phyloP scores from a whole-genome alignment of 2,329 filamentous ascomycete species.

The Arthroderma sp. region DNA sequence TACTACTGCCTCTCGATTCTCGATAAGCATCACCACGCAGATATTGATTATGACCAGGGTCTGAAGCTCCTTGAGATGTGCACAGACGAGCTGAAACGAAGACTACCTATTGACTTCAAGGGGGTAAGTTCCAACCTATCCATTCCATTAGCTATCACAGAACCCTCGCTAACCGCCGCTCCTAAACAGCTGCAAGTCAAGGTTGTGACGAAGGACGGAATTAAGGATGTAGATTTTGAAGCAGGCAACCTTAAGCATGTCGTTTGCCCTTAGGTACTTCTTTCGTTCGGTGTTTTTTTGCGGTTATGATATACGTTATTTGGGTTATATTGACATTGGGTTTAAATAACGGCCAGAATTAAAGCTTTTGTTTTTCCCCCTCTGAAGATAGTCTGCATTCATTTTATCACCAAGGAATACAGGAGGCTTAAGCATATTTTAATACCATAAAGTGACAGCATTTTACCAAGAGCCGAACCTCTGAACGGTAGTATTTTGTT shows the following conservation, averaged over 20 bases:
- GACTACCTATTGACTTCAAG: constrained; percentile 98
- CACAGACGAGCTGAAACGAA: constrained; percentile 90
- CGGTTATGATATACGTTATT: background rate
- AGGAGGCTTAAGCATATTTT: no score
- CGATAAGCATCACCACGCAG: constrained; percentile 95
- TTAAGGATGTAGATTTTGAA: constrained; percentile 71
- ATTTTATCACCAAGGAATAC: no score
- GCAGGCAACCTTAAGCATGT: constrained; percentile 49
- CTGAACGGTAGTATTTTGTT: no score
- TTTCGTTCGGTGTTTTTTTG: constrained; percentile 17
- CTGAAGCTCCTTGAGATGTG: constrained; percentile 90
- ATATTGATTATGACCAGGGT: constrained; percentile 78
- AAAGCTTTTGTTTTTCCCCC: no score
- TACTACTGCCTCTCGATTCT: constrained; percentile 98
- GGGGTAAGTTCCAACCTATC: constrained; percentile 46
- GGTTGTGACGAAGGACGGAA: constrained; percentile 86
- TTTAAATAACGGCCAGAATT: background rate
- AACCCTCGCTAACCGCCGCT: background rate
- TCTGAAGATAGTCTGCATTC: no score
- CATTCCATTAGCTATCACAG: constrained; percentile 16
- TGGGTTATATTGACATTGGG: constrained; percentile 1
- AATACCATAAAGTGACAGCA: no score
- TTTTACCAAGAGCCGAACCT: no score
- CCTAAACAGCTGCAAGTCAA: constrained; percentile 49
- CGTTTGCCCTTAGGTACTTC: constrained; percentile 29